phyloP scores from a whole-genome alignment of 441 rosid genomes.

The Corymbia calophylla region DNA sequence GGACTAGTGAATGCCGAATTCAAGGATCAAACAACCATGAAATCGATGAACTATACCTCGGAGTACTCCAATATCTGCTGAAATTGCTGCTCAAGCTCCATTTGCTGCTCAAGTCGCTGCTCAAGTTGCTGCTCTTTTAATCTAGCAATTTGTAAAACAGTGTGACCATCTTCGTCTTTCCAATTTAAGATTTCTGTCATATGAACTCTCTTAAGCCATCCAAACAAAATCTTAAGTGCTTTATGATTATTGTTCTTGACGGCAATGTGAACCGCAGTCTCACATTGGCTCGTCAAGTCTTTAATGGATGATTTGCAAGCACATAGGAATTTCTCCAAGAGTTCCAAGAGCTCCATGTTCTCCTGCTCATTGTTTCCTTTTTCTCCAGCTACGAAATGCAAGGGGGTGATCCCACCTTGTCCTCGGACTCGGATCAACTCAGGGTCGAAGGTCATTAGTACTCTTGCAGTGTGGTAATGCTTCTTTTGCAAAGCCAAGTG shows the following conservation, averaged over 20 bases:
- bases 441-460: background rate
- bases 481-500: background rate
- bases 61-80: too few relatives aligned
- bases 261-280: background rate
- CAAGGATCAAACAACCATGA: too few relatives aligned
- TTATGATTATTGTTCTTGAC: accelerated
- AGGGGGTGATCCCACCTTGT: background rate
- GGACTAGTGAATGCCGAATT: too few relatives aligned
- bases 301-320: background rate
- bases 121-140: too few relatives aligned
- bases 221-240: background rate
- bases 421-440: background rate
- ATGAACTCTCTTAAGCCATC: background rate
- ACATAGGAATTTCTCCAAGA: background rate
- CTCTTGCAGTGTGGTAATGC: background rate
- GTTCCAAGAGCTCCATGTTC: background rate
- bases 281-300: accelerated
- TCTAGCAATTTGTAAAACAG: too few relatives aligned
- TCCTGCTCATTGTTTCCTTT: background rate
- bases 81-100: too few relatives aligned
- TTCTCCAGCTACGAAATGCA: background rate
- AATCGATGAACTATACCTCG: too few relatives aligned
- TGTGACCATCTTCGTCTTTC: too few relatives aligned
- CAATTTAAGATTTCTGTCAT: too few relatives aligned
- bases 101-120: too few relatives aligned